phyloP scores from a whole-genome alignment of 352 stramenopile species.

The Pythium scleroteichum region DNA sequence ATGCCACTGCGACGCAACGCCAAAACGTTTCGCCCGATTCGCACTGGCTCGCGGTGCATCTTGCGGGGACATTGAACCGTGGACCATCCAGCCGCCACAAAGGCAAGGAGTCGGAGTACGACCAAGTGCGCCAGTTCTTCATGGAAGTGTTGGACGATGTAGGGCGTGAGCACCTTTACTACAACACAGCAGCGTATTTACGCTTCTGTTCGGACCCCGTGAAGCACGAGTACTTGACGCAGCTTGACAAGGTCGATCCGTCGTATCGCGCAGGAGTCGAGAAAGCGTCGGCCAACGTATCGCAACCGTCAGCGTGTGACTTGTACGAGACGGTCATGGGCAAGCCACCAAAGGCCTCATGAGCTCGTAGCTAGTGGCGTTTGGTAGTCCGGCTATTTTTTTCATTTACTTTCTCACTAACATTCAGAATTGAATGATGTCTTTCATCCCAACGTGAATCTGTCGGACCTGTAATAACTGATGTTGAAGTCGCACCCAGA shows the following conservation, averaged over 20 bases:
- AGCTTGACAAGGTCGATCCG: constrained; percentile 30
- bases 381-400: too few relatives aligned
- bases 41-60: constrained; percentile 27
- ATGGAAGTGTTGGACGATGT: constrained; percentile 20
- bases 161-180: constrained; percentile 23
- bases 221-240: constrained; percentile 27
- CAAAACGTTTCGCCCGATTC: constrained; percentile 24
- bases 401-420: too few relatives aligned
- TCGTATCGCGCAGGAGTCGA: constrained; percentile 28
- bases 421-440: too few relatives aligned
- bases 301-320: constrained; percentile 19
- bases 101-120: constrained; percentile 31
- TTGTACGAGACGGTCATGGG: constrained; percentile 27
- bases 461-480: constrained; percentile 1
- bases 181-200: constrained; percentile 33
- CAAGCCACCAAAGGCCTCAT: constrained; percentile 22
- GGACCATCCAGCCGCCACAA: constrained; percentile 32
- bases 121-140: constrained; percentile 32
- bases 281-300: constrained; percentile 12
- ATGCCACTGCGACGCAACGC: constrained; percentile 5
- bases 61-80: constrained; percentile 19
- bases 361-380: background rate
- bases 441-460: too few relatives aligned
- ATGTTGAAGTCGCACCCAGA: constrained; percentile 23
- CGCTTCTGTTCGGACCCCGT: constrained; percentile 26